Base-by-base conservation (phyloP, 441 rosid species). In the Populus hybrid region DNA sequence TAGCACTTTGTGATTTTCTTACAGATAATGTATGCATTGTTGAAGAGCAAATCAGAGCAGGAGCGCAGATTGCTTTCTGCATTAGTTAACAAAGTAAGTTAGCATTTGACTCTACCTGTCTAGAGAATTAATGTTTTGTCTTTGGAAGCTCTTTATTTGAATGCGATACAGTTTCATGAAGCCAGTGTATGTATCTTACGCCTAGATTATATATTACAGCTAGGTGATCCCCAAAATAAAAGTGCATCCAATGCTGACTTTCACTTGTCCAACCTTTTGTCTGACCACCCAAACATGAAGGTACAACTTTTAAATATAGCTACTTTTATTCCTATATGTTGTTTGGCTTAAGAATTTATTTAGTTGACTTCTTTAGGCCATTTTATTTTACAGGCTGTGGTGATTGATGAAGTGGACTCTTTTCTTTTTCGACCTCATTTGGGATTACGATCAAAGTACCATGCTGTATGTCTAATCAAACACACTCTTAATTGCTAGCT, bases 281-380 rank as follows among this genome's bases (percentile, higher is more conserved):
- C 98, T 2, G 96, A 94, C 67, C 99, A 96, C 86, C 99, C 98
- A 82, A 94, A 92, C 81, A 96, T 96, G 99, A 96, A 93, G 98
- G 98, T 96, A 77, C 10, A 59, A 14, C 28, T 81, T 72, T 57
- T 69, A 30, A 36, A 46, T 77, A 50, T 74, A 69, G 54, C 42
- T 26, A 63, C 46, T 42, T 70, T 10, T 3, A 36, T 4, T 65
- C 68, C 1, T 28, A 36, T 30, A 10, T 50, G 32, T 54, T 20
- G 66, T 78, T 66, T 68, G 38, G 3, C 20, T 18, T 67, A 34
- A 5, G 2, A 32, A 42, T 65, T 67, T 46, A n/a, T 73, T 73
- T 72, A 18, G 28, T 70, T 76, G 26, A 78, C 75, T 75, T 28
- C 20, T 71, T 69, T 67, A 12, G 26, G 1, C 34, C 67, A 24